Base-by-base conservation (phyloP, 352 stramenopile species). In the Phytophthora colocasiae region DNA sequence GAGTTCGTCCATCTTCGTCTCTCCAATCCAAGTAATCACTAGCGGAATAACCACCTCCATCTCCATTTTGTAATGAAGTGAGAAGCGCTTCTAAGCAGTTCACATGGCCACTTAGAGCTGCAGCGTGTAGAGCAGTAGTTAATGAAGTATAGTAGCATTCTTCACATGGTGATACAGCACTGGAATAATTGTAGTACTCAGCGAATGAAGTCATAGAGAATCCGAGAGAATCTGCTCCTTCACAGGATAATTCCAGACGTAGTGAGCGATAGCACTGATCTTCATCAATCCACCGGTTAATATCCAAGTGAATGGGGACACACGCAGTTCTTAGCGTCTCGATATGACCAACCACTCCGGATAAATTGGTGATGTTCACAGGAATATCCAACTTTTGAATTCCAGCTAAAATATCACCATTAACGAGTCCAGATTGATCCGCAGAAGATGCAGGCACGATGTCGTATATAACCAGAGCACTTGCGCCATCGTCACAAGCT, bases 71-170 rank as follows among this genome's bases (percentile, higher is more conserved):
- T 8, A 66, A n/a, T 6, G 64, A 60, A n/a, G 39, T 52, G 1
- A 78, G 57, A 5, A 88, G 66, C 0, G 76, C 66, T 50, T 86
- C 60, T 8, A 91, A 75, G 22, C 85, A 93, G 9, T 39, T 43
- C 4, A 84, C 48, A 39, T 93, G 85, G 1, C 83, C 83, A 47
- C 54, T 74, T 1, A 90, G 63, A 3, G 85, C 81, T 7, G 85
- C 81, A 0, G 80, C 83, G 29, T 93, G 85, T 2, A 87, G 58
- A 0, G 80, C 73, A 2, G 85, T 88, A 4, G 74, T 73, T 19
- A 89, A 66, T 0, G 70, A 66, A 3, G 85, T 83, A 49, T 85
- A 81, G 40, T 80, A 91, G 49, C 85, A 93, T 17, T 87, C 77
- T 22, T 76, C 68, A 27, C 83, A 93, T 1, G 66, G 63, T 4